Evolutionary conservation across 1,284 basidiomycete genomes (phyloP).

Genomic region (Neonothopanus nambi): DNA sequence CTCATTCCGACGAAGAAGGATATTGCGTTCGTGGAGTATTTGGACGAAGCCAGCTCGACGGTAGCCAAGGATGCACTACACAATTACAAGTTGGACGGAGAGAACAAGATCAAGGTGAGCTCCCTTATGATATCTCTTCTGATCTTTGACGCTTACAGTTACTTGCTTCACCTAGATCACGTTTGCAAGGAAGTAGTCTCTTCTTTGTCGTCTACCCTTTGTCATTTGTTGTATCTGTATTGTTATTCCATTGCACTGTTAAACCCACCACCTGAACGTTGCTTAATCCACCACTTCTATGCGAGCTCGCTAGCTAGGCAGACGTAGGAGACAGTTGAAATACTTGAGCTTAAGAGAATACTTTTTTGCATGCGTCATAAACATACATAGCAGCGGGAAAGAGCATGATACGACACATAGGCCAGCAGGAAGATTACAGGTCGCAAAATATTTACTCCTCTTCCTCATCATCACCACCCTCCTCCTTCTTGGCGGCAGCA

Average conservation of each 20-base stretch:
- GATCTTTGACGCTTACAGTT: constrained; percentile 10
- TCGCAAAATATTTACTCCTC: constrained; percentile 62
- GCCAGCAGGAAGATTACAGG: not conserved
- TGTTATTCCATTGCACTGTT: no score
- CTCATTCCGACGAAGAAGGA: constrained; percentile 95
- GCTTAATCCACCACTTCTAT: no score
- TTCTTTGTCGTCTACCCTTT: not conserved
- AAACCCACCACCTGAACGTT: no score
- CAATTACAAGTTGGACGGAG: constrained; percentile 94
- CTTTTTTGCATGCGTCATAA: constrained; percentile 13
- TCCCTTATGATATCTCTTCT: not conserved
- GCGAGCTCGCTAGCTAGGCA: no score
- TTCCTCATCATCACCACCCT: constrained; percentile 87
- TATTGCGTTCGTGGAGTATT: constrained; percentile 95
- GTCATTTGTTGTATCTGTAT: no score
- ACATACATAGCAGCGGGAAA: constrained; percentile 7
- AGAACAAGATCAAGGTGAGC: constrained; percentile 92
- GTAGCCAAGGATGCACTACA: constrained; percentile 93
- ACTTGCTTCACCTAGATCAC: constrained; percentile 45
- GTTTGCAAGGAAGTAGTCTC: constrained; percentile 58
- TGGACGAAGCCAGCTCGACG: constrained; percentile 87
- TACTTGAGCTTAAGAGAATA: not conserved
- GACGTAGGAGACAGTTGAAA: no score
- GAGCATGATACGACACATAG: constrained; percentile 2
- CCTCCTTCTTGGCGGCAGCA: constrained; percentile 91